Base-by-base conservation (phyloP, 108 stramenopile genomes). In the Pseudonitzschia pungens region DNA sequence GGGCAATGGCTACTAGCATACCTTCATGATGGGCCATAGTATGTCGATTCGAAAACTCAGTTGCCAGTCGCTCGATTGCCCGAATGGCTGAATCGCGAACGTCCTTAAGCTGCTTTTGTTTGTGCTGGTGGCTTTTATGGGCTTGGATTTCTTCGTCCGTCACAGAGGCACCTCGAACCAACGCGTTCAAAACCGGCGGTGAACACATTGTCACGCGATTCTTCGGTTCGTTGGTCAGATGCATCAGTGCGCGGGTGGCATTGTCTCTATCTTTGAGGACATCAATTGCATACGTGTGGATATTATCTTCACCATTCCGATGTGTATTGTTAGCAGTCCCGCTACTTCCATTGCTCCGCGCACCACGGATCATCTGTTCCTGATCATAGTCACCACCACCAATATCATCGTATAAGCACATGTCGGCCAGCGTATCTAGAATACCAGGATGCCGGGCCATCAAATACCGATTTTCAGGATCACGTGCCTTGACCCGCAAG, bases 21-120 rank as follows among this genome's bases (percentile, higher is more conserved):
- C 89, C 89, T 9, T 84, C 79, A 56, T 86, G 86, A 1, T 86
- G 79, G n/a, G 92, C 92, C 92, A 94, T 91, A 67, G 69, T 72
- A 7, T 80, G 77, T 28, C 92, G 84, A 68, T 91, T 91, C 16
- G 87, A 71, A 60, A 84, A 80, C 31, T 94, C 92, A 66, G 89
- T 94, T 14, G 90, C 92, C 59, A 94, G 77, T 45, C 92, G 78
- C 67, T 94, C 92, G 59, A 94, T 77, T 6, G 92, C 90, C 14
- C 87, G 76, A 40, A 94, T 79, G 24, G 92, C 90, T 4, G 90
- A 86, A 52, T 94, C 89, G 18, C 87, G 73, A 31, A 86, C 85
- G 44, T 83, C 89, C 33, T 72, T 65, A 21, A 52, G 36, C 45
- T 44, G 44, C 43, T 67, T 44, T 29, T 29, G 31, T 67, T 28